Evolutionary conservation across 2,329 filamentous ascomycete genomes (phyloP), one percentile per base, ranked within the genome.

Genomic region (Dothistroma pini): DNA sequence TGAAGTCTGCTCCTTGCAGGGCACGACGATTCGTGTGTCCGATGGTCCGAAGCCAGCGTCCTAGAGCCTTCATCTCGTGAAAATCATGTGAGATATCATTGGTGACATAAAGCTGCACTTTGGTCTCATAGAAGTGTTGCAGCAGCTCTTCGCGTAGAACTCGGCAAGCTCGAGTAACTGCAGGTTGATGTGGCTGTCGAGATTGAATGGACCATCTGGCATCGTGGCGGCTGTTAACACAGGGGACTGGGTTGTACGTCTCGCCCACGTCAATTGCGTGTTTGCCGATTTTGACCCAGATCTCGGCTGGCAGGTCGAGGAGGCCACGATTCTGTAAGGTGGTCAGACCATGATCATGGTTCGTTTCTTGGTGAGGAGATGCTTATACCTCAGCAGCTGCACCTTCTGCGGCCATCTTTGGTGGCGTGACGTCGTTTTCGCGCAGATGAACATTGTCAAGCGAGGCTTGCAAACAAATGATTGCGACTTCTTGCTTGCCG

Each of bases 201-300:
- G 10, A 38, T 4, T 38, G 25, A 29, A 29, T 29, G 2, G 25
- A 29, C 25, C 25, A 29, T 29, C 25, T 29, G 25, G 25, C 3
- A 29, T 38, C 9, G 34, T 11, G 34, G 34, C 34, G 34, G 9
- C 9, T 2, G 9, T 38, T 2, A 10, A 16, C 34, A 38, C 9
- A 4, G 10, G 3, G 14, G 34, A 38, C 2, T 10, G 12, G 21
- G 12, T 32, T 14, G 6, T 16, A 31, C 16, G 41, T 4, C 14
- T 51, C 55, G 47, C 35, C 38, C 7, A 9, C 38, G 5, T 51
- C 52, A 32, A 56, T 52, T 2, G 31, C 57, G n/a, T 35, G 12
- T 32, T 56, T 41, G 8, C 58, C 58, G 32, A 56, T 60, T 21
- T 22, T 38, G 22, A 25, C 19, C 58, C 52, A 60, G n/a, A 60